Percentiles rank a stretch among this genome's conserved stretches.
Conservation (phyloP, 2,329 filamentous ascomycete species). For the Aspergillus aculeatus region DNA sequence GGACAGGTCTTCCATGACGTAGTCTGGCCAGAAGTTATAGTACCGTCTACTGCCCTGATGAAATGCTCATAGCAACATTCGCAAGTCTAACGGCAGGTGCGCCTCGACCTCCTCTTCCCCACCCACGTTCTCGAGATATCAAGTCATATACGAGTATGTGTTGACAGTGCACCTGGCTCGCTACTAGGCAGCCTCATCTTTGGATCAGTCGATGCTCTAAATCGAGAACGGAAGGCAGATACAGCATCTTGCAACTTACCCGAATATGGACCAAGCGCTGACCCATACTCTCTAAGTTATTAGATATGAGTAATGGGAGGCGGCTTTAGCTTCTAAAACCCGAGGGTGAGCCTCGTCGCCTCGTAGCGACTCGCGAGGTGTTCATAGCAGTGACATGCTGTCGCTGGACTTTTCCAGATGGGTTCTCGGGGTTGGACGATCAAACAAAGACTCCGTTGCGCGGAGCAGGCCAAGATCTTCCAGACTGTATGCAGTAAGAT, state of each 20-base stretch:
- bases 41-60: background rate
- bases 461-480: conserved; percentile 13
- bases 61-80: background rate
- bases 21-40: background rate
- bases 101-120: conserved; percentile 8
- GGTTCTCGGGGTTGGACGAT: conserved; percentile 34
- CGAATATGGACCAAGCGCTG: conserved; percentile 2
- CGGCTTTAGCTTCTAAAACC: background rate
- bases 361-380: background rate
- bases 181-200: background rate
- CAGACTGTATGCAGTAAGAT: background rate
- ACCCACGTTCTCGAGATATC: conserved; percentile 14
- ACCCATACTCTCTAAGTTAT: background rate
- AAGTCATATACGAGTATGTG: background rate
- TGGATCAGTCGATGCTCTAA: background rate
- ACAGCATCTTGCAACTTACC: too few species aligned
- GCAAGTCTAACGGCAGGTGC: background rate
- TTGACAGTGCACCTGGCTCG: conserved; percentile 2
- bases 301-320: background rate
- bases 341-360: background rate
- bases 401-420: conserved; percentile 28
- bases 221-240: background rate
- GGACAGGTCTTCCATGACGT: background rate
- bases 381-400: conserved; percentile 1
- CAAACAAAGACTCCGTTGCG: conserved; percentile 25